phyloP scores from a whole-genome alignment of 257 asterid genomes.

The Lithospermum erythrorhizon region DNA sequence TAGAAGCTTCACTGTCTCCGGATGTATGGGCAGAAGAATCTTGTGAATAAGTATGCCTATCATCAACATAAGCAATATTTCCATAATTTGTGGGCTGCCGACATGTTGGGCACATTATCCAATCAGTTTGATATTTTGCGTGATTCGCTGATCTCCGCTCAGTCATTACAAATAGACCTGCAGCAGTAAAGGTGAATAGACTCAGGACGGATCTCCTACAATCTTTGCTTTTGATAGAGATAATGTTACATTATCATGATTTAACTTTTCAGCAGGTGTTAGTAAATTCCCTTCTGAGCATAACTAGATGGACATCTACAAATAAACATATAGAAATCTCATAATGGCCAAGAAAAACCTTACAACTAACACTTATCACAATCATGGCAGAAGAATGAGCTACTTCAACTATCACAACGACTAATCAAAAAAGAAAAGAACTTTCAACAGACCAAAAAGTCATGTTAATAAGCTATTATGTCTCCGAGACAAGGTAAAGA shows the following conservation, averaged over 20 bases:
- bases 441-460: no score
- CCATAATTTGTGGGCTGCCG: conserved; percentile 71
- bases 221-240: not conserved
- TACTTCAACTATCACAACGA: not conserved
- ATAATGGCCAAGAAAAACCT: no score
- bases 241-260: not conserved
- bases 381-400: not conserved
- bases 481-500: no score
- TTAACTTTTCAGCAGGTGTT: not conserved
- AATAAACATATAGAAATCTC: not conserved
- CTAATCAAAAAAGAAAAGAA: not conserved
- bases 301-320: not conserved
- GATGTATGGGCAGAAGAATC: conserved; percentile 15
- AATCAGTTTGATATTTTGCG: conserved; percentile 35
- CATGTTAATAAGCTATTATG: not conserved
- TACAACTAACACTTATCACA: not conserved
- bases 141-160: conserved; percentile 45
- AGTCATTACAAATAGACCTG: conserved; percentile 87
- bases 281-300: not conserved
- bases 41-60: conserved; percentile 26
- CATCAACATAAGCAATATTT: conserved; percentile 84
- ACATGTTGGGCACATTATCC: conserved; percentile 93
- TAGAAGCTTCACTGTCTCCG: conserved; percentile 45
- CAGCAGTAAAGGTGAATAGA: not conserved
- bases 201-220: not conserved